Base-by-base conservation (phyloP, 2,329 filamentous ascomycete species). In the Botrytis paeoniae region DNA sequence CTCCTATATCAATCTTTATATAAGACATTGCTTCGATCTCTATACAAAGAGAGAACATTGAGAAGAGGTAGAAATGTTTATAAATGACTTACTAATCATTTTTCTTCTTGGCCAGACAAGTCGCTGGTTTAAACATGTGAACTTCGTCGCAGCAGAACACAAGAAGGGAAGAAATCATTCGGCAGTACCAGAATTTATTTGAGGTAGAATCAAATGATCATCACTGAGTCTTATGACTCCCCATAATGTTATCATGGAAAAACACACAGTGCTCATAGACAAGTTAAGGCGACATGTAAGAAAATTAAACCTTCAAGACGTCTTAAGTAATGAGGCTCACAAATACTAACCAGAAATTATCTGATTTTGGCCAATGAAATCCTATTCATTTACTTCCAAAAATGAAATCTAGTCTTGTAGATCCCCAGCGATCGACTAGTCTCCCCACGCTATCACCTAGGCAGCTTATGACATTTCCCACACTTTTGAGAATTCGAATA, bases 71-170 rank as follows among this genome's bases (percentile, higher is more conserved):
- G 3, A 2, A n/a, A 29, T 9, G 29, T 16, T 57, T 18, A 29
- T 18, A 9, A 57, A 57, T 57, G 51, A 57, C 12, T 29, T 57
- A 8, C 12, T 54, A 29, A 6, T 29, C 6, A 29, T 18, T 54
- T n/a, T 18, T 29, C 51, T 54, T 16, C 6, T 29, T 18, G 51
- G 7, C 14, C 29, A 57, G n/a, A 57, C 7, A 18, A 29, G 1
- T 18, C 14, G 14, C n/a, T 18, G 14, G n/a, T 7, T 3, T 54
- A 7, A 54, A 54, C 0, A 4, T 32, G 1, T 0, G 7, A 18
- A 32, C 14, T 57, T 18, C 14, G 18, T 57, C 3, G 6, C 51
- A 57, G 51, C 14, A 18, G 0, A 57, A 7, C n/a, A 57, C n/a
- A 57, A 57, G 51, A 57, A 9, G 51, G 3, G 16, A 16, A 14